phyloP scores from a whole-genome alignment of 257 asterid species.

The Solanum megistacrolobum region DNA sequence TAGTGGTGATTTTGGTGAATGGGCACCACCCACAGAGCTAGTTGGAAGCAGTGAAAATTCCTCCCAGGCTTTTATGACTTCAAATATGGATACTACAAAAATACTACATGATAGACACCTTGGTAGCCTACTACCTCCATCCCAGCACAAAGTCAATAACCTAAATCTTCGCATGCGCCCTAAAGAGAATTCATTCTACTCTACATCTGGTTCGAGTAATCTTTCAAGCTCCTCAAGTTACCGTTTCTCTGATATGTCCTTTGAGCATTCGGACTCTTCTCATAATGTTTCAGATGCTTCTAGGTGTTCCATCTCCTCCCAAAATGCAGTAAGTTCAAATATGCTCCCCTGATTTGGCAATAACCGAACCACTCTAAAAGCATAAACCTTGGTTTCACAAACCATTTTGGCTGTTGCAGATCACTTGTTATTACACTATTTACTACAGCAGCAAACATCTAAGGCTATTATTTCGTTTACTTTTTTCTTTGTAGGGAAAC shows the following conservation, averaged over 20 bases:
- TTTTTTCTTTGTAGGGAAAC: background rate
- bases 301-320: slow-evolving; percentile 10
- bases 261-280: slow-evolving; percentile 11
- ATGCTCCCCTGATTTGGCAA: background rate
- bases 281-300: slow-evolving; percentile 15
- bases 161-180: slow-evolving; percentile 17
- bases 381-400: background rate
- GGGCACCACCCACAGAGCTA: slow-evolving; percentile 4
- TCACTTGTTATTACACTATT: background rate
- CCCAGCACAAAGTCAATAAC: slow-evolving; percentile 9
- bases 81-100: slow-evolving; percentile 7
- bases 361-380: background rate
- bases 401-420: background rate
- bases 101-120: slow-evolving; percentile 9
- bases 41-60: slow-evolving; percentile 19
- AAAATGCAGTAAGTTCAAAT: slow-evolving; percentile 18
- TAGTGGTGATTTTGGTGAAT: slow-evolving; percentile 15
- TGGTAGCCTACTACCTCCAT: slow-evolving; percentile 15
- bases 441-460: background rate
- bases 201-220: slow-evolving; percentile 18
- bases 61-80: slow-evolving; percentile 6
- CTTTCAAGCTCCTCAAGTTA: slow-evolving; percentile 15
- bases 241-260: slow-evolving; percentile 23
- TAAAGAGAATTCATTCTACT: slow-evolving; percentile 7
- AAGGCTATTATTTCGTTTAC: background rate